Base-by-base conservation (phyloP, 2,329 filamentous ascomycete species). In the Cercospora berteroae region DNA sequence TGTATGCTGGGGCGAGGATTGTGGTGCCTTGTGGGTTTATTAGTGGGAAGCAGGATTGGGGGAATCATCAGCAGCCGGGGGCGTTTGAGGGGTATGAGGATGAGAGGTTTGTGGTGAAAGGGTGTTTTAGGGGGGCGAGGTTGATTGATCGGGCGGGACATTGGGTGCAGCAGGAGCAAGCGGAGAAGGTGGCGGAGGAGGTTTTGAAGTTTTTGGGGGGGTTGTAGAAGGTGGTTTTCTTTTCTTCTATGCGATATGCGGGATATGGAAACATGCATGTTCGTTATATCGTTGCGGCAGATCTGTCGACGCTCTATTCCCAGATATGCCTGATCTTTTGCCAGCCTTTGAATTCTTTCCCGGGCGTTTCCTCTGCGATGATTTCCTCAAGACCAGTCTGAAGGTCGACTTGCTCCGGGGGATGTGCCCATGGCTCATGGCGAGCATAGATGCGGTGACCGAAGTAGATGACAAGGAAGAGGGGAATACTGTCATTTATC, bases 101-200 rank as follows among this genome's bases (percentile, higher is more conserved):
- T 64, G 71, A 70, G 23, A 61, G 65, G 7, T 80, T 81, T 58
- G 75, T 77, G 31, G 65, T 62, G 65, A 33, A 66, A 3, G 75
- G 76, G 0, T 89, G 87, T 69, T 89, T 87, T 73, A 80, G 81
- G 60, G 85, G 86, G 0, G 77, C 80, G 36, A 83, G 75, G 60
- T 78, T 88, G 18, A 79, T 91, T 12, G 83, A 88, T 16, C 83
- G 83, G 0, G 88, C 88, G 4, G 89, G 89, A 0, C 89, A 91
- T 79, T 91, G 89, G 89, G 84, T 89, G 39, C 88, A 89, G 74
- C 87, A 90, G 77, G 88, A 91, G 75, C 82, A 87, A 74, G 84
- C 87, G 1, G 83, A 85, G 70, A 81, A 79, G 63, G 86, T 88
- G 27, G 42, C 42, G 5, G 33, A 25, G n/a, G 63, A 55, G 42